A percentile compares a stretch with the other conserved stretches of the same genome.
Conservation (phyloP, 2,329 filamentous ascomycete genomes). For the Elsinoe necatrix region DNA sequence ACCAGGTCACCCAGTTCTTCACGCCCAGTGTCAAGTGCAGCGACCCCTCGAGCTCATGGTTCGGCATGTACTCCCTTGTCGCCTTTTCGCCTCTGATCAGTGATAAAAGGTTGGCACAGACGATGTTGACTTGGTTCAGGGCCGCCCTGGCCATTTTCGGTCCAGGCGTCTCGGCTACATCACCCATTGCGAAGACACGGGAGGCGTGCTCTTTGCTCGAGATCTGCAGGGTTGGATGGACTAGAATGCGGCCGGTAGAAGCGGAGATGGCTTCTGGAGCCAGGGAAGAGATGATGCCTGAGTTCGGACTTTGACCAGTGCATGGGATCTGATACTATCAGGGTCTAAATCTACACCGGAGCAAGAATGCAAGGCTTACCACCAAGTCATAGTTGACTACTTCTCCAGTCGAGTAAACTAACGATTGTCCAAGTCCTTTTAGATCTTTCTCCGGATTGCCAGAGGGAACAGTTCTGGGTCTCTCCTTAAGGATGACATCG, state of each 20-base stretch:
- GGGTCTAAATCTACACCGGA: too few relatives aligned
- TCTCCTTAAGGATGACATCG: conserved; percentile 40
- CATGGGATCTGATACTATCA: conserved; percentile 44
- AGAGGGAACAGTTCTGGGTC: conserved; percentile 18
- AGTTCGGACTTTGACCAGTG: conserved; percentile 51
- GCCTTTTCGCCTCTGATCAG: not conserved
- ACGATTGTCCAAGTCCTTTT: conserved; percentile 19
- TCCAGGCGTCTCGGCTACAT: conserved; percentile 48
- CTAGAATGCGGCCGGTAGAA: conserved; percentile 19
- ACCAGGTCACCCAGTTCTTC: not conserved
- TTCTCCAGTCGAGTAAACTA: conserved; percentile 19
- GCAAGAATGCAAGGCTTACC: conserved; percentile 37
- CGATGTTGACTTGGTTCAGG: not conserved
- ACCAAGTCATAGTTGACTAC: conserved; percentile 33
- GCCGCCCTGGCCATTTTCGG: conserved; percentile 46
- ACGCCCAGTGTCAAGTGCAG: not conserved
- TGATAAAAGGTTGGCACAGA: not conserved
- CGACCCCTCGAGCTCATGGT: not conserved
- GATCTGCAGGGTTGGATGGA: conserved; percentile 52
- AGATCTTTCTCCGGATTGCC: conserved; percentile 1
- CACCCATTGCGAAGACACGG: conserved; percentile 54
- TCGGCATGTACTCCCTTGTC: not conserved
- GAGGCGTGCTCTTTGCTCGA: conserved; percentile 35
- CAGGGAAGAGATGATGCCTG: conserved; percentile 39
- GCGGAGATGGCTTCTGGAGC: conserved; percentile 28